A percentile compares a stretch with the other conserved stretches of the same genome.
These are phyloP conservation scores for Aspergillus proliferans DNA, from an alignment of 2,329 filamentous ascomycete species.

Conservation along the genomic window DNA sequence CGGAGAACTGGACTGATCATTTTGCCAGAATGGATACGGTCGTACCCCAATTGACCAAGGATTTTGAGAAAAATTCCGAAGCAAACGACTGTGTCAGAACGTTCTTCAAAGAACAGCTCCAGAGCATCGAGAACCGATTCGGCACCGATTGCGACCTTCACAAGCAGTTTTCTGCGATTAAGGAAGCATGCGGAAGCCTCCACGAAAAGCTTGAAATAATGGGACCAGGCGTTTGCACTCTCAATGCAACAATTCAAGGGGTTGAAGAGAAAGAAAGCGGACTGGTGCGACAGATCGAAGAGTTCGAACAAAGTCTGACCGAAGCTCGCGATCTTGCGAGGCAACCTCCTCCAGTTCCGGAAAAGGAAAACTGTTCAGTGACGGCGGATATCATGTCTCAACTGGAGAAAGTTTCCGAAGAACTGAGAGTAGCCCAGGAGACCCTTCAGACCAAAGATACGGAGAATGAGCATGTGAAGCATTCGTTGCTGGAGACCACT, in stretches of 20 bases:
- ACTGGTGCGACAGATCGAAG: slow-evolving; percentile 25
- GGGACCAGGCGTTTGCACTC: slow-evolving; percentile 12
- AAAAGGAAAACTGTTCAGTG: slow-evolving; percentile 17
- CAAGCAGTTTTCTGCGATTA: slow-evolving; percentile 16
- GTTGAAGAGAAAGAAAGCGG: slow-evolving; percentile 15
- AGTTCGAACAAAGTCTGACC: slow-evolving; percentile 12
- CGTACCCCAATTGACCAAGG: slow-evolving; percentile 8
- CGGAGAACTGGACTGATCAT: background rate
- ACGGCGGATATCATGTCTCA: slow-evolving; percentile 19
- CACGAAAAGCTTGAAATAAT: slow-evolving; percentile 14
- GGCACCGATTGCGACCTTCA: slow-evolving; percentile 12
- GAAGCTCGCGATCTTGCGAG: slow-evolving; percentile 16
- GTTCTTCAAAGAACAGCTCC: slow-evolving; percentile 17
- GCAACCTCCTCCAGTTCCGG: slow-evolving; percentile 11
- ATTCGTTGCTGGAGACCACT: slow-evolving; percentile 14
- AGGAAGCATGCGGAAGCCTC: slow-evolving; percentile 12
- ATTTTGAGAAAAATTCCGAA: slow-evolving; percentile 12
- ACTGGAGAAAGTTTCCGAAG: slow-evolving; percentile 16
- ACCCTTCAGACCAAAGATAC: slow-evolving; percentile 14
- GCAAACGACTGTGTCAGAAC: slow-evolving; percentile 8
- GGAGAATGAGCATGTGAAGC: slow-evolving; percentile 12
- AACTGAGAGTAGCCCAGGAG: slow-evolving; percentile 12
- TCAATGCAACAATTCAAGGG: slow-evolving; percentile 16
- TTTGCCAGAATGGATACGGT: slow-evolving; percentile 17
- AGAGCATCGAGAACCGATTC: slow-evolving; percentile 12